These are phyloP conservation scores for Anthoceros angustus DNA, from an alignment of 225 moss, liverwort and hornwort species.

Conservation along the genomic window DNA sequence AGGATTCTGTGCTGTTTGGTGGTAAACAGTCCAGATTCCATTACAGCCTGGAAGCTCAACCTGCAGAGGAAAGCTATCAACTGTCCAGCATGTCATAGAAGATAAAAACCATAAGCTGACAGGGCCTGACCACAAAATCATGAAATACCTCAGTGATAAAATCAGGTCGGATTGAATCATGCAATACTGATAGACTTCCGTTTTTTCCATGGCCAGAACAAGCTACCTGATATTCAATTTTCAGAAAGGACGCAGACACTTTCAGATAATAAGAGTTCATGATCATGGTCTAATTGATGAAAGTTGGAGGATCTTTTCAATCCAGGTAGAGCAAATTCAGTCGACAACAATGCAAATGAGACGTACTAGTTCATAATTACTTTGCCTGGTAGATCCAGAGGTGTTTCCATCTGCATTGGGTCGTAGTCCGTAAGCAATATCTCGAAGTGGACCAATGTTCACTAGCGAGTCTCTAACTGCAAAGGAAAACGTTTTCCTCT, in stretches of 20 bases:
- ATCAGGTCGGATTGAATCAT: slow-evolving; percentile 96
- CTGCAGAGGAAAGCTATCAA: slow-evolving; percentile 14
- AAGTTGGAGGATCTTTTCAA: not conserved
- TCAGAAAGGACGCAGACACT: not conserved
- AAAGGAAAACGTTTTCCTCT: slow-evolving; percentile 84
- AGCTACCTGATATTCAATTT: slow-evolving; percentile 27
- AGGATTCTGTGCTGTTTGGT: slow-evolving; percentile 44
- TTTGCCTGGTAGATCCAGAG: slow-evolving; percentile 67
- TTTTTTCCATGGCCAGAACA: slow-evolving; percentile 99
- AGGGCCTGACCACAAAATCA: not conserved
- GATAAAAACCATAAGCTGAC: not conserved
- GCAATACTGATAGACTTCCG: slow-evolving; percentile 82
- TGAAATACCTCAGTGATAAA: slow-evolving; percentile 61
- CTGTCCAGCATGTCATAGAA: not conserved
- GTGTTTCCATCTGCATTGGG: slow-evolving; percentile 55
- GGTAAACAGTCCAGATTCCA: slow-evolving; percentile 95
- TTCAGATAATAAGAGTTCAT: not conserved
- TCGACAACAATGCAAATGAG: slow-evolving; percentile 12
- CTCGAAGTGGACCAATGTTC: slow-evolving; percentile 87
- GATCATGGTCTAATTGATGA: not conserved
- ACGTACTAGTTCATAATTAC: slow-evolving; percentile 79
- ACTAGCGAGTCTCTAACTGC: slow-evolving; percentile 95
- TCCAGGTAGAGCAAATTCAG: not conserved
- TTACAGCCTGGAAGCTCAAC: slow-evolving; percentile 63
- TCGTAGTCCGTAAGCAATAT: slow-evolving; percentile 91